phyloP scores from a whole-genome alignment of 805 yeast species.

The Brettanomyces custersianus region DNA sequence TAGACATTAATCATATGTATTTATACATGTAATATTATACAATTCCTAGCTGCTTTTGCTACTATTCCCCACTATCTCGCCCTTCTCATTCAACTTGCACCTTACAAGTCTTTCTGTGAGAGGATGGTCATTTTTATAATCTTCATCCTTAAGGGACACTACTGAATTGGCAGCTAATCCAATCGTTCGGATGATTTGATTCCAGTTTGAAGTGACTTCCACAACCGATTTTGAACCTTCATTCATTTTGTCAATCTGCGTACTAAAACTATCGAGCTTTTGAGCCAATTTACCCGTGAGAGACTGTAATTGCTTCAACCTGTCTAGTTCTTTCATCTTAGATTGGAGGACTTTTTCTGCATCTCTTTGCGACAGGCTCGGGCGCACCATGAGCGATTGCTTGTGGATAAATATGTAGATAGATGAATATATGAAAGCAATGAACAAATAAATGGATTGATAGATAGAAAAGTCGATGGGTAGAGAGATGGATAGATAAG shows the following conservation, averaged over 20 bases:
- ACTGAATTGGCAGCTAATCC: conserved; percentile 52
- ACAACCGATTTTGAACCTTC: conserved; percentile 56
- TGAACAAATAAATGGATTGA: too few species aligned
- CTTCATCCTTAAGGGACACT: conserved; percentile 33
- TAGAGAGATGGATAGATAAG: background rate
- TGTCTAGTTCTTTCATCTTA: conserved; percentile 42
- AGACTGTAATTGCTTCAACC: conserved; percentile 37
- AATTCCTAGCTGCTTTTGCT: background rate
- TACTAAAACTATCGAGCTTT: conserved; percentile 40
- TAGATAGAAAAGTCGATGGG: too few species aligned
- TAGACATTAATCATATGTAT: background rate
- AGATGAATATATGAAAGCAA: too few species aligned
- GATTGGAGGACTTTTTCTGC: conserved; percentile 17
- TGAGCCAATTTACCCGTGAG: conserved; percentile 36
- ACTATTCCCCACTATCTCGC: conserved; percentile 16
- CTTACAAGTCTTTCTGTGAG: conserved; percentile 62
- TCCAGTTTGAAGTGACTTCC: conserved; percentile 56
- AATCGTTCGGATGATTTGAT: conserved; percentile 48
- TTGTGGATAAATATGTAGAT: too few species aligned
- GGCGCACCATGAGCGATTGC: too few species aligned
- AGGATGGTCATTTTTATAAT: conserved; percentile 36
- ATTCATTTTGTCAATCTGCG: conserved; percentile 37
- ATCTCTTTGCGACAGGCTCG: background rate
- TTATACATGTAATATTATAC: too few species aligned
- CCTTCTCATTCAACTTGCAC: conserved; percentile 35